These are phyloP conservation scores for Ogataea siamensis DNA, from an alignment of 805 yeast genomes.

Conservation along the genomic window DNA sequence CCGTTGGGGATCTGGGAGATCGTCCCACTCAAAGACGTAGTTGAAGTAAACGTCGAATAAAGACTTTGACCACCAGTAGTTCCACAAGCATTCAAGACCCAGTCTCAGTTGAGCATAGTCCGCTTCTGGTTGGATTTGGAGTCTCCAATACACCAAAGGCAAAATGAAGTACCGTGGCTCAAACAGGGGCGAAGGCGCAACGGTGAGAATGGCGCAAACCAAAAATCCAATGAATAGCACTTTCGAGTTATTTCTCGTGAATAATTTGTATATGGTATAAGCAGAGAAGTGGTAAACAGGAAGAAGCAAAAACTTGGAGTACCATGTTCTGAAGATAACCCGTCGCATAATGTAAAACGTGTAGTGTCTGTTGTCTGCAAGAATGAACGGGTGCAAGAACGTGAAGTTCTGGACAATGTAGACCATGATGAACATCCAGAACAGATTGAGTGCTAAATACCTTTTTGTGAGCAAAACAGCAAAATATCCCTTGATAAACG, in stretches of 20 bases:
- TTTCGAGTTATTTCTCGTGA: slow-evolving; percentile 23
- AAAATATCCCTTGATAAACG: slow-evolving; percentile 41
- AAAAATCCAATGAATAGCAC: slow-evolving; percentile 50
- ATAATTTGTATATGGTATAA: slow-evolving; percentile 26
- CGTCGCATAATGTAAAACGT: slow-evolving; percentile 81
- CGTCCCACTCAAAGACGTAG: slow-evolving; percentile 66
- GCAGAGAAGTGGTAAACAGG: slow-evolving; percentile 68
- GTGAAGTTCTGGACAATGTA: slow-evolving; percentile 58
- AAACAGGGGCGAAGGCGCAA: slow-evolving; percentile 87
- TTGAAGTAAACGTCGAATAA: slow-evolving; percentile 56
- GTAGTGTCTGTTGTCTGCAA: slow-evolving; percentile 93
- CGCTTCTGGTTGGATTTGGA: slow-evolving; percentile 46
- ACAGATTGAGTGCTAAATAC: slow-evolving; percentile 20
- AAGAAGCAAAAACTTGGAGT: slow-evolving; percentile 48
- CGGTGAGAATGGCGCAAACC: slow-evolving; percentile 52
- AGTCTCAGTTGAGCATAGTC: slow-evolving; percentile 38
- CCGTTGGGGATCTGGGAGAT: slow-evolving; percentile 64
- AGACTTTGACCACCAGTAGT: slow-evolving; percentile 49
- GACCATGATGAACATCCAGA: slow-evolving; percentile 36
- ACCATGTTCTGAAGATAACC: slow-evolving; percentile 50
- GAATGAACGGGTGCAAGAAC: slow-evolving; percentile 80
- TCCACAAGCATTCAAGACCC: slow-evolving; percentile 61
- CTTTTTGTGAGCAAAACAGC: slow-evolving; percentile 29
- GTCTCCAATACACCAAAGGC: slow-evolving; percentile 75
- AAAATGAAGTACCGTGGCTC: slow-evolving; percentile 92